phyloP scores from a whole-genome alignment of 768 basidiomycete species.

The Tulasnella sp. region DNA sequence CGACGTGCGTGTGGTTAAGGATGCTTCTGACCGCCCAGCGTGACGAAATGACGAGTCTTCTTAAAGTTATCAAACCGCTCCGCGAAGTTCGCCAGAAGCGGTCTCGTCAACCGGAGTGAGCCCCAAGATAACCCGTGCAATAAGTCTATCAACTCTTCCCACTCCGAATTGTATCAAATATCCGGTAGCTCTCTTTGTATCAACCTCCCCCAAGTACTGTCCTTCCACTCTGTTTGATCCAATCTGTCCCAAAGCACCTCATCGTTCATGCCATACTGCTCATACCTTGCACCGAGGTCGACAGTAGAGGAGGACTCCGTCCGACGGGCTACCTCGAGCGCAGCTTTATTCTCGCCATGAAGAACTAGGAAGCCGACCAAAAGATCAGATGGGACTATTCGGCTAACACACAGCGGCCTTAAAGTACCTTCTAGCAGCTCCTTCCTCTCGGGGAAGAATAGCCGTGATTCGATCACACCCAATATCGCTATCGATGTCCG shows the following conservation, averaged over 20 bases:
- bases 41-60: no score
- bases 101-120: neutral
- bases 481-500: slow-evolving; percentile 74
- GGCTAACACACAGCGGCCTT: neutral
- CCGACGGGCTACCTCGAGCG: slow-evolving; percentile 70
- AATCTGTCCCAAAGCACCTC: slow-evolving; percentile 78
- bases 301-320: slow-evolving; percentile 30
- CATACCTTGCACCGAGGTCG: slow-evolving; percentile 34
- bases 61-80: no score
- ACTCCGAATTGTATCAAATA: neutral
- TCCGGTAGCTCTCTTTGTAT: slow-evolving; percentile 6
- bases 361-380: neutral
- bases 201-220: slow-evolving; percentile 58
- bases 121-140: no score
- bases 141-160: neutral
- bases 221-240: slow-evolving; percentile 77
- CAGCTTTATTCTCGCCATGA: slow-evolving; percentile 76
- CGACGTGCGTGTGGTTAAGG: neutral
- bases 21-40: no score
- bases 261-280: slow-evolving; percentile 77
- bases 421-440: slow-evolving; percentile 63
- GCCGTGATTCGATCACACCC: slow-evolving; percentile 67
- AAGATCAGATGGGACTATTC: neutral
- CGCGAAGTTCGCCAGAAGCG: no score
- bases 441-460: slow-evolving; percentile 77